Conservation (phyloP, 202 grass and related monocot genomes). For the Digitaria exilis region DNA sequence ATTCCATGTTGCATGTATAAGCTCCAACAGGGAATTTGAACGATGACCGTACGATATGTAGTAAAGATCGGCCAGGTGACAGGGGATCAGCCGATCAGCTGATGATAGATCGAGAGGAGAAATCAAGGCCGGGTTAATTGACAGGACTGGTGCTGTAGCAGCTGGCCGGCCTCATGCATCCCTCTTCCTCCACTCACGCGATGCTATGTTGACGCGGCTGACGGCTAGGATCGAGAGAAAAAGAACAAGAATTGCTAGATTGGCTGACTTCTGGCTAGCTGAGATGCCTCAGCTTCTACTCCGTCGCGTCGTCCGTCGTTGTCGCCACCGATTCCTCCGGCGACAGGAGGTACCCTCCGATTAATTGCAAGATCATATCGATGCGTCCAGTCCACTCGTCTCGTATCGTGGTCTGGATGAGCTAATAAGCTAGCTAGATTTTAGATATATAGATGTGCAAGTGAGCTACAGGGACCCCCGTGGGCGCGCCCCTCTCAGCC, state of each 20-base stretch:
- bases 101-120: background rate
- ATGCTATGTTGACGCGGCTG: too few species aligned
- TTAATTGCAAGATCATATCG: background rate
- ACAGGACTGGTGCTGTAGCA: background rate
- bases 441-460: background rate
- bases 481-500: too few species aligned
- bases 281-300: background rate
- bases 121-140: background rate
- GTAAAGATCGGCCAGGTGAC: background rate
- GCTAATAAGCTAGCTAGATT: background rate
- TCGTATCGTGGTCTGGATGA: background rate
- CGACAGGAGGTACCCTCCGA: background rate
- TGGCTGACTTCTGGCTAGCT: background rate
- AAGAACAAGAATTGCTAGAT: background rate
- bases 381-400: background rate
- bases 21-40: background rate
- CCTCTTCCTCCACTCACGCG: too few species aligned
- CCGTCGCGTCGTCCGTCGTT: background rate
- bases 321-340: background rate
- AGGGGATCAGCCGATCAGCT: background rate
- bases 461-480: background rate
- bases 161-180: background rate
- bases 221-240: background rate
- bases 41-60: background rate
- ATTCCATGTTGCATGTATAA: background rate